Base-by-base conservation (phyloP, 176 grass and related monocot genomes). In the Phyllostachys edulis region DNA sequence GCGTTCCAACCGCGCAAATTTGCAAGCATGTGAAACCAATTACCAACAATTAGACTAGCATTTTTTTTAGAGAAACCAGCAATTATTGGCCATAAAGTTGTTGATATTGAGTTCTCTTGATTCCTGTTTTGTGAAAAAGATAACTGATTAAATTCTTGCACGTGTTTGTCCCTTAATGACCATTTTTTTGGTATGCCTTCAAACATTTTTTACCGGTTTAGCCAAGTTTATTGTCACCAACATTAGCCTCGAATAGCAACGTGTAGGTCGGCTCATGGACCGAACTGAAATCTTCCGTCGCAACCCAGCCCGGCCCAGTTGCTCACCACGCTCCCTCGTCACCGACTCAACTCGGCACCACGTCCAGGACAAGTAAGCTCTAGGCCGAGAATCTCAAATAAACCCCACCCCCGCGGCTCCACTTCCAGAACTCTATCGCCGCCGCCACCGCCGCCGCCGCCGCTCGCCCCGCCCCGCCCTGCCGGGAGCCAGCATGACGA, bases 401-500 rank as follows among this genome's bases (percentile, higher is more conserved):
- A 77, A 90, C 78, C 20, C 26, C 65, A 59, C 38, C 83, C n/a
- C 74, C 4, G 39, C 46, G 69, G 44, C 63, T 37, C 44, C 27
- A 44, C 47, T 63, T 61, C 27, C 66, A 39, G 7, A 84, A 9
- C 71, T 20, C 77, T 13, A 60, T 26, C 61, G 50, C 67, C 40
- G 64, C 66, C 55, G 37, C 72, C 46, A 20, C 47, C 85, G 8
- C n/a, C 54, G 36, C 54, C 54, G n/a, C 71, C 46, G 27, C 47
- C 85, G 3, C 23, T 46, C 32, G 55, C 54, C 54, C 65, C 77
- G 6, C 44, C 65, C 32, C 32, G 72, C 77, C 2, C 57, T 14
- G 63, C 52, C 20, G 70, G 36, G 26, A 47, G 17, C 29, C 76
- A 17, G 84, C 52, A 92, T 99, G 96, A 99, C 96, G 68, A 96